Base-by-base conservation (phyloP, 805 yeast genomes). In the Yamadazyma takamatsuzukensis region DNA sequence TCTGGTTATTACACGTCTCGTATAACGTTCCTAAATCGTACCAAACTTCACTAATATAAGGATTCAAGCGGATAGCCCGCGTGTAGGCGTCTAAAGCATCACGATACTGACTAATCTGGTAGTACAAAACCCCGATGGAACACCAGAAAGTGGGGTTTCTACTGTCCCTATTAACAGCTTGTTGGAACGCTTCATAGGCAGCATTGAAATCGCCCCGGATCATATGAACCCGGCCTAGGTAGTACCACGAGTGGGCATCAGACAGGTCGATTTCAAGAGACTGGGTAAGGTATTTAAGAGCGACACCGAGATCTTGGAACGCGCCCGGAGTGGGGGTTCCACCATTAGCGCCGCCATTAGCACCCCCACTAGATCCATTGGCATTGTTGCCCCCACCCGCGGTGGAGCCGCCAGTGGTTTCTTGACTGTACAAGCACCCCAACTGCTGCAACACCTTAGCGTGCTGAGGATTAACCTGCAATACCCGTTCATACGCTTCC, bases 131-230 rank as follows among this genome's bases (percentile, higher is more conserved):
- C 56, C 98, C 98, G 51, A 84, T 83, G 21, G 89, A 81, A 48
- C 94, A 84, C 98, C 98, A 93, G 68, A 93, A 93, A 1, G 97
- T 93, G 37, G 98, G 97, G 59, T 93, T 93, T 56, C 97, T 76
- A 23, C 95, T 83, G 59, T 93, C 97, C 43, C 96, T 76, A 59
- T 93, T 93, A 38, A 93, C 98, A 9, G 97, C 97, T 57, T 89
- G 97, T 65, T 93, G 98, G 75, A 90, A 93, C 0, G 97, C 94
- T 54, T 93, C 97, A 61, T 90, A 93, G 2, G 98, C 97, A 30
- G 93, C 88, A 39, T 93, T 83, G 65, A 88, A 93, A 58, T 90
- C 96, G 44, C 85, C 88, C 51, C 90, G 78, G 24, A 95, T 82
- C 97, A 93, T 90, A 66, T 90, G 95, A 43, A 94, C 95, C 45